These are phyloP conservation scores for Plantago major DNA, from an alignment of 257 asterid genomes.

Conservation along the genomic window DNA sequence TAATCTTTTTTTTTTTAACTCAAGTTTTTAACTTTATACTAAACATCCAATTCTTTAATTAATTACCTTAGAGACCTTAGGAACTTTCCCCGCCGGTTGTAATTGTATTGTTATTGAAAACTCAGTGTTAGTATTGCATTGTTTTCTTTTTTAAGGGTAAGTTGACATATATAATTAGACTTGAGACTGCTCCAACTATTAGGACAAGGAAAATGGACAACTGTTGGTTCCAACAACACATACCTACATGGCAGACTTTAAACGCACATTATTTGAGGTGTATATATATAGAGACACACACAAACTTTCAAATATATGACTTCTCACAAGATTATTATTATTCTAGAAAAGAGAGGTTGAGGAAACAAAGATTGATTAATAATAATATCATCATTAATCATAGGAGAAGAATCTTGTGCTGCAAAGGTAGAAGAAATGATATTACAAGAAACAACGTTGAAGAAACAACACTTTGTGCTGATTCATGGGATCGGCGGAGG, in stretches of 20 bases:
- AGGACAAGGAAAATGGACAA: not conserved
- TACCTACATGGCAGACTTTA: not conserved
- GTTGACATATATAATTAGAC: too few relatives aligned
- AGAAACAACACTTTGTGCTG: conserved; percentile 56
- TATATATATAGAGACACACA: not conserved
- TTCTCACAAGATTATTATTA: not conserved
- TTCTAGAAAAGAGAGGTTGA: too few relatives aligned
- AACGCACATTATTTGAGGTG: not conserved
- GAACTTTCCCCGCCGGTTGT: too few relatives aligned
- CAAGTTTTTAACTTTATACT: too few relatives aligned
- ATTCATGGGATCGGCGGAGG: conserved; percentile 72
- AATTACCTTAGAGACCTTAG: too few relatives aligned
- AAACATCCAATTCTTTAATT: too few relatives aligned
- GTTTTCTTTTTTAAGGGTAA: too few relatives aligned
- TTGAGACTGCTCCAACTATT: too few relatives aligned
- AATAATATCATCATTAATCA: not conserved
- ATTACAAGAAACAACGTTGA: not conserved
- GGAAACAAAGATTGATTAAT: too few relatives aligned
- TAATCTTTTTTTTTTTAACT: too few relatives aligned
- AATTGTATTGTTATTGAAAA: too few relatives aligned
- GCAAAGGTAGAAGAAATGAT: not conserved
- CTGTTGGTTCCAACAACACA: conserved; percentile 1
- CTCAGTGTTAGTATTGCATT: too few relatives aligned
- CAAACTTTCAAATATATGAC: not conserved
- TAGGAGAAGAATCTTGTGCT: not conserved